Evolutionary conservation across 2,329 filamentous ascomycete genomes (phyloP).

Genomic region (Emericellopsis atlantica): DNA sequence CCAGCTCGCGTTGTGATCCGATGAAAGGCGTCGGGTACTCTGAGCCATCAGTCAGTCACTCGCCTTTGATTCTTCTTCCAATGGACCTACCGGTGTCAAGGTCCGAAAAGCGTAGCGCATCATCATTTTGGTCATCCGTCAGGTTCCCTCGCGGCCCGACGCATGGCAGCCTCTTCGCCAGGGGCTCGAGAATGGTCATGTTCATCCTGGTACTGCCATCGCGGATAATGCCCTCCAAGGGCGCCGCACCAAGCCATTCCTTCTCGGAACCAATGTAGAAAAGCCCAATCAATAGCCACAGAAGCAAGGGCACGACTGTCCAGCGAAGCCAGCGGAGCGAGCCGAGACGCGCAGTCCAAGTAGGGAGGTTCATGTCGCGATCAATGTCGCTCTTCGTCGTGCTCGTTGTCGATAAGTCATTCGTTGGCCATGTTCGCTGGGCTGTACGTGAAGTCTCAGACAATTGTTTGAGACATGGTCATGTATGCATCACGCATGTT

Average conservation of each 20-base stretch:
- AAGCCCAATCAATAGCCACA: not conserved
- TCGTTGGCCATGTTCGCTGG: no score
- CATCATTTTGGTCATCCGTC: conserved; percentile 12
- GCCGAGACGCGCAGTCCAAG: not conserved
- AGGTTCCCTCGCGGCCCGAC: conserved; percentile 12
- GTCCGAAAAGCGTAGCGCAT: conserved; percentile 7
- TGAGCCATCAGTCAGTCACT: conserved; percentile 3
- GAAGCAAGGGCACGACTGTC: not conserved
- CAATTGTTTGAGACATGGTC: no score
- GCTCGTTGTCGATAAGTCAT: no score
- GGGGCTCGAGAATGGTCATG: not conserved
- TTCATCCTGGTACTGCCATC: not conserved
- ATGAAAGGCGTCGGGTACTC: conserved; percentile 15
- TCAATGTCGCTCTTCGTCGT: no score
- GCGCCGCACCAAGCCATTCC: not conserved
- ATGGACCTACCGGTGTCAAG: conserved; percentile 8
- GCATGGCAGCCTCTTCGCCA: conserved; percentile 10
- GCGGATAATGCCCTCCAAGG: not conserved
- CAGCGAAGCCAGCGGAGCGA: not conserved
- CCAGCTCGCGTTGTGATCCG: conserved; percentile 16
- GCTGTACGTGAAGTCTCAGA: no score
- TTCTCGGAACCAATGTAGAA: not conserved
- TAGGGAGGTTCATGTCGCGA: no score
- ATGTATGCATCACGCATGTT: no score
- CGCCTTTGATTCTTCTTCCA: not conserved